Evolutionary conservation across 1,139 yeast species (phyloP), one percentile per base, ranked within the genome.

Genomic region (Taphrina betulina): DNA sequence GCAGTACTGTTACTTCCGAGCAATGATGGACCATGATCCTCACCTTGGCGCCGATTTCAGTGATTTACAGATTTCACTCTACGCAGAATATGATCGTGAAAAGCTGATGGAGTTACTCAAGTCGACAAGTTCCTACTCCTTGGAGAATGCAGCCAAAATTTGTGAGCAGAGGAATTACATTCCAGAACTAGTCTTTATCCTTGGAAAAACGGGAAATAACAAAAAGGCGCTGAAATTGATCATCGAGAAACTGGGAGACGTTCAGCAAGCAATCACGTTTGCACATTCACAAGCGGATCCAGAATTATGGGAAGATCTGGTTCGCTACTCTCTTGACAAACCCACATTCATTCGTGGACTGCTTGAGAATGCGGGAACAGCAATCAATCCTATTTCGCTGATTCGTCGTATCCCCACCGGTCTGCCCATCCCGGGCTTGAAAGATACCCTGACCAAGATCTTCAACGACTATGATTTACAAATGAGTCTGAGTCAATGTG

Each of bases 191-290:
- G 95, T 92, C 0, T 89, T 81, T 64, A 70, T 92, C 34, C 76
- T 88, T 61, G 95, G 96, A 5, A 81, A 81, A 64, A 82, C 86
- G 28, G 98, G 98, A 1, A 86, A 86, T 62, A 81, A 83, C 60
- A 78, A 78, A 61, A 77, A 79, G 59, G 97, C 97, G 0, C 71
- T 92, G 63, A 77, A 75, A 60, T 73, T 92, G 53, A 89, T 92
- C 17, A 82, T 89, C 41, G 83, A 86, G 62, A 78, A 85, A 63
- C 70, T 89, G 54, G 78, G 83, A 57, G 94, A 90, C 66, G 94
- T 96, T 0, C 78, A 78, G 10, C 76, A 79, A 63, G 97, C 97
- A 0, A 85, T 92, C 33, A 78, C 77, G 16, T 92, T 89, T 75
- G 95, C 94, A 1, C 81, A 78, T 58, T 75, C 77, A 14, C 82